phyloP scores from a whole-genome alignment of 176 grass and related monocot genomes.

The Avena insularis region DNA sequence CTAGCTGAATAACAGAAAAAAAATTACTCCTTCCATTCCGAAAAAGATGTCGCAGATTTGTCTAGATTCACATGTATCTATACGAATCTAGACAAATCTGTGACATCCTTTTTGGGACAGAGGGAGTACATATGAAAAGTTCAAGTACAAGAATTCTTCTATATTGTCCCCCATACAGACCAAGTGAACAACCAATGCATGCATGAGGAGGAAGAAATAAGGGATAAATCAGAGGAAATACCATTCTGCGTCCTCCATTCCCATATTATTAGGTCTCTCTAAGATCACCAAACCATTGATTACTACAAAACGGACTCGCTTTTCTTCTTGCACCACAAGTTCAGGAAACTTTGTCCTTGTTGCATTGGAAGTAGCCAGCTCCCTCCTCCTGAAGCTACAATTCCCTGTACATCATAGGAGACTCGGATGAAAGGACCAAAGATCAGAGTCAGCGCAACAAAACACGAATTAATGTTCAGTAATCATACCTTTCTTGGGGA shows the following conservation, averaged over 20 bases:
- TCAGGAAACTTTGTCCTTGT: conserved; percentile 82
- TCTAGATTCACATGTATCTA: too few relatives aligned
- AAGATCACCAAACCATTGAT: conserved; percentile 79
- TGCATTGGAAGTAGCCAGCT: conserved; percentile 84
- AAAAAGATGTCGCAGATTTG: too few relatives aligned
- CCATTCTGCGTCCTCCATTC: conserved; percentile 72
- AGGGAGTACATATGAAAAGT: not conserved
- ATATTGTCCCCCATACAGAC: not conserved
- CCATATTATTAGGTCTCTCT: conserved; percentile 76
- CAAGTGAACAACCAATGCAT: not conserved
- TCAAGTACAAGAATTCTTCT: not conserved
- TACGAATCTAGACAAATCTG: too few relatives aligned
- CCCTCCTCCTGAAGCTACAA: conserved; percentile 92
- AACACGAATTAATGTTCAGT: not conserved
- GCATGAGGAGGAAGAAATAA: not conserved
- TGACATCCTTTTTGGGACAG: too few relatives aligned
- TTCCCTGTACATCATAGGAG: conserved; percentile 53
- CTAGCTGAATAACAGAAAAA: conserved; percentile 30
- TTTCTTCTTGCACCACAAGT: conserved; percentile 92
- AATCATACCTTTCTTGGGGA: conserved; percentile 75
- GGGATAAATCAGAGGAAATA: conserved; percentile 44
- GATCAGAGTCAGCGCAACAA: not conserved
- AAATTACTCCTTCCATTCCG: not conserved
- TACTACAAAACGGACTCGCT: conserved; percentile 91
- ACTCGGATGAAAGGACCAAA: conserved; percentile 29